Conservation (phyloP, 768 basidiomycete genomes). For the Kwoniella botswanensis region DNA sequence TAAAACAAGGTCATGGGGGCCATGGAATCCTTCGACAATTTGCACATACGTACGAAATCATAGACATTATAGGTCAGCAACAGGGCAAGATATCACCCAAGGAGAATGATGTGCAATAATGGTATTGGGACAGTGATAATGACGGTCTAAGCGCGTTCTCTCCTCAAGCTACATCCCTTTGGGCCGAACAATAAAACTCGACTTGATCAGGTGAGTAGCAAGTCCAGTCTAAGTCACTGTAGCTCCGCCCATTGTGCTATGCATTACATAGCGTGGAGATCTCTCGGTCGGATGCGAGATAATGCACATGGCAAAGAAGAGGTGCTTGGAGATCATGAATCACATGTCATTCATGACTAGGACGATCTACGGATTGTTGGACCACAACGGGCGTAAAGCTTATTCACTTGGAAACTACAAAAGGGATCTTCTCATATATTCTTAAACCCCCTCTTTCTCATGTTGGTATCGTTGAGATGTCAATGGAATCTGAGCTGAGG, state of each 20-base stretch:
- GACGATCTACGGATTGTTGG: background rate
- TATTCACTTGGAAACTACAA: background rate
- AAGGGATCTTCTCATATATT: background rate
- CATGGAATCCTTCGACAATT: too few species aligned
- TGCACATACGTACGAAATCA: too few species aligned
- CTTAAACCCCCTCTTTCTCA: background rate
- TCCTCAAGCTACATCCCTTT: background rate
- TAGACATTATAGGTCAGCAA: too few species aligned
- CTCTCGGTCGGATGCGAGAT: background rate
- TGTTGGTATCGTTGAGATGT: background rate
- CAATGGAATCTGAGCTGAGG: background rate
- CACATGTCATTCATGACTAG: background rate
- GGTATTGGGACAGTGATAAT: background rate
- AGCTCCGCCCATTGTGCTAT: too few species aligned
- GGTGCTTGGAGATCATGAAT: background rate
- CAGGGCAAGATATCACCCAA: too few species aligned
- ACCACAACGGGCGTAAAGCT: background rate
- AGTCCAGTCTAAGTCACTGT: background rate
- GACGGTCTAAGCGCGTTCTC: background rate
- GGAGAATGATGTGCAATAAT: too few species aligned
- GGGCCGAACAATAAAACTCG: background rate
- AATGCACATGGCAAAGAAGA: background rate
- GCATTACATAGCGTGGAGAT: background rate
- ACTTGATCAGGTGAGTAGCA: background rate
- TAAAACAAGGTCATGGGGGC: background rate